phyloP scores from a whole-genome alignment of 1,284 basidiomycete genomes.

The Apiotrichum domesticum region DNA sequence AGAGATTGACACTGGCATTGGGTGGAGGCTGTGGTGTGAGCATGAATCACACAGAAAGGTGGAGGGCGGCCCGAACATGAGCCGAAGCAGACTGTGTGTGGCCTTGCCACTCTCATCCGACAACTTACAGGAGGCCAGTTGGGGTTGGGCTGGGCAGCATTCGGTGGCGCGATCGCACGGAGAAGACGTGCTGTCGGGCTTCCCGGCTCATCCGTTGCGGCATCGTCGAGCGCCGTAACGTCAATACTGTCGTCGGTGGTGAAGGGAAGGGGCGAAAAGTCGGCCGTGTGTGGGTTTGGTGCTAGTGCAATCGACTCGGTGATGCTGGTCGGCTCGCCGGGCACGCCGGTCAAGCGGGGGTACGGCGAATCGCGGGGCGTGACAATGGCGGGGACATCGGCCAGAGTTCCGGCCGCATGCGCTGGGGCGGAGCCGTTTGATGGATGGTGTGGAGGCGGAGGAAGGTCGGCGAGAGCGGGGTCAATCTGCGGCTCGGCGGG shows the following conservation, averaged over 20 bases:
- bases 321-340: slow-evolving; percentile 28
- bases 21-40: slow-evolving; percentile 37
- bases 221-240: slow-evolving; percentile 24
- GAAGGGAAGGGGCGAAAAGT: slow-evolving; percentile 34
- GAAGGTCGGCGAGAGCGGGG: slow-evolving; percentile 33
- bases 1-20: slow-evolving; percentile 44
- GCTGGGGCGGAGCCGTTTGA: slow-evolving; percentile 10
- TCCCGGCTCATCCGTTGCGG: slow-evolving; percentile 31
- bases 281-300: slow-evolving; percentile 36
- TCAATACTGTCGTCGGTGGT: slow-evolving; percentile 31
- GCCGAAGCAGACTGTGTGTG: background rate
- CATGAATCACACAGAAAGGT: slow-evolving; percentile 19
- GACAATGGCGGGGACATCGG: background rate
- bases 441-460: slow-evolving; percentile 25
- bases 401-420: background rate
- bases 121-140: slow-evolving; percentile 41
- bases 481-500: slow-evolving; percentile 25
- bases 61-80: background rate
- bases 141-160: slow-evolving; percentile 33
- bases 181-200: slow-evolving; percentile 39
- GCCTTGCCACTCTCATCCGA: background rate
- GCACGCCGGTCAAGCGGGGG: slow-evolving; percentile 3
- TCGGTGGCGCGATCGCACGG: slow-evolving; percentile 39
- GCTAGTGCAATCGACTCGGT: slow-evolving; percentile 38
- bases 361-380: slow-evolving; percentile 9